Evolutionary conservation across 2,329 filamentous ascomycete species (phyloP).

Genomic region (Acephala macrosclerotiorum): DNA sequence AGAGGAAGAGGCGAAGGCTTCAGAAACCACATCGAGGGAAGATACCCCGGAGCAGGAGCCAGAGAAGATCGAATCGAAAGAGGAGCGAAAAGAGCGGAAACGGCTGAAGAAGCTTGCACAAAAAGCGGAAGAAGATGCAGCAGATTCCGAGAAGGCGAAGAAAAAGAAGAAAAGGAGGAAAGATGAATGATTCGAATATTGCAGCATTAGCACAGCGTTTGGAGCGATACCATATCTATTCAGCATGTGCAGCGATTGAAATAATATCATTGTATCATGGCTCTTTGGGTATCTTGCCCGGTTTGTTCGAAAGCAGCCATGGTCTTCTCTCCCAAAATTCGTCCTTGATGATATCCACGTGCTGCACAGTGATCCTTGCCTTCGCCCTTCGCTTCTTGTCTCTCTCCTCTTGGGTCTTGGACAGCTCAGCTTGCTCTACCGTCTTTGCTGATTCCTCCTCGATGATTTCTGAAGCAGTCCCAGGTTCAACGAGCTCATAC

Average conservation of each 20-base stretch:
- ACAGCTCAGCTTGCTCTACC: slow-evolving; percentile 64
- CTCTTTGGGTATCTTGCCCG: slow-evolving; percentile 73
- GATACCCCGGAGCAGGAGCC: slow-evolving; percentile 11
- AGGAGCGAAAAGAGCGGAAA: slow-evolving; percentile 49
- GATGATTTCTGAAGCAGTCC: slow-evolving; percentile 45
- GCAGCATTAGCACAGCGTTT: slow-evolving; percentile 36
- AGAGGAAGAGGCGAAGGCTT: slow-evolving; percentile 10
- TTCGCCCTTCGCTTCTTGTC: slow-evolving; percentile 83
- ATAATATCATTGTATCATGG: slow-evolving; percentile 32
- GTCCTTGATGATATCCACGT: slow-evolving; percentile 94
- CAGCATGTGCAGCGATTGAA: slow-evolving; percentile 26
- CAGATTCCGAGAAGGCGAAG: slow-evolving; percentile 40
- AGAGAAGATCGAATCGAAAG: slow-evolving; percentile 37
- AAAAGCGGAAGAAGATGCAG: slow-evolving; percentile 28
- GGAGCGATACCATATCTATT: slow-evolving; percentile 26
- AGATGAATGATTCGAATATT: slow-evolving; percentile 19
- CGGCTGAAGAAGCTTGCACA: slow-evolving; percentile 44
- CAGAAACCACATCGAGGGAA: slow-evolving; percentile 5
- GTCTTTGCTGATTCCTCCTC: slow-evolving; percentile 54
- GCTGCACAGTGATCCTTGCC: slow-evolving; percentile 80
- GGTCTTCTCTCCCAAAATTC: slow-evolving; percentile 90
- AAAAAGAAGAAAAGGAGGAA: slow-evolving; percentile 42
- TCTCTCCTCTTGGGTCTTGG: slow-evolving; percentile 84
- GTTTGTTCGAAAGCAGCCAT: slow-evolving; percentile 81
- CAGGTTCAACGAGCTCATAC: slow-evolving; percentile 75